Percentiles rank a stretch among this genome's conserved stretches.
phyloP scores from a whole-genome alignment of 1,284 basidiomycete species.

The Cerrena zonata region DNA sequence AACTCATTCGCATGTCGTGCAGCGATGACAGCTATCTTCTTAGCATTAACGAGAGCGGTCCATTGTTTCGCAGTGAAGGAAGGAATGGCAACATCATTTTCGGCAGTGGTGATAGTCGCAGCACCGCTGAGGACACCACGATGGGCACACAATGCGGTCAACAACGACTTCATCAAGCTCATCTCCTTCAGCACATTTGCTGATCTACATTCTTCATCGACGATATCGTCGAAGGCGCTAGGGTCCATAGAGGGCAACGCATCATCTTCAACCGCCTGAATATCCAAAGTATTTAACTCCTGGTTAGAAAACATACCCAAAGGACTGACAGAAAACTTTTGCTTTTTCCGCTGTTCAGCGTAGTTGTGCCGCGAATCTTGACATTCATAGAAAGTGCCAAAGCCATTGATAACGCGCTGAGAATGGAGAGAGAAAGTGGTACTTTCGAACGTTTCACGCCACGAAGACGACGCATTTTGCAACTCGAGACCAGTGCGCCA shows the following conservation, averaged over 20 bases:
- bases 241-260: background rate
- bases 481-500: slow-evolving; percentile 11
- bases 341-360: slow-evolving; percentile 10
- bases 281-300: background rate
- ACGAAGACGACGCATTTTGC: slow-evolving; percentile 7
- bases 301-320: background rate
- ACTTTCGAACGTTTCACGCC: slow-evolving; percentile 13
- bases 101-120: too few relatives aligned
- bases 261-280: background rate
- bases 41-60: too few relatives aligned
- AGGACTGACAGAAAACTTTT: background rate
- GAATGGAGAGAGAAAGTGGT: slow-evolving; percentile 10
- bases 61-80: too few relatives aligned
- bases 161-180: too few relatives aligned
- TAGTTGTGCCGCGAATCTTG: slow-evolving; percentile 15
- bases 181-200: too few relatives aligned
- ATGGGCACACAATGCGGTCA: too few relatives aligned
- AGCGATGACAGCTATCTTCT: too few relatives aligned
- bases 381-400: background rate
- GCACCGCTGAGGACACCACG: too few relatives aligned
- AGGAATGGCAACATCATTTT: too few relatives aligned
- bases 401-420: background rate
- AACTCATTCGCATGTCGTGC: too few relatives aligned
- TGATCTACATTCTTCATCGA: too few relatives aligned
- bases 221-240: too few relatives aligned